Conservation (phyloP, 768 basidiomycete species). For the Termitomyces sp. region DNA sequence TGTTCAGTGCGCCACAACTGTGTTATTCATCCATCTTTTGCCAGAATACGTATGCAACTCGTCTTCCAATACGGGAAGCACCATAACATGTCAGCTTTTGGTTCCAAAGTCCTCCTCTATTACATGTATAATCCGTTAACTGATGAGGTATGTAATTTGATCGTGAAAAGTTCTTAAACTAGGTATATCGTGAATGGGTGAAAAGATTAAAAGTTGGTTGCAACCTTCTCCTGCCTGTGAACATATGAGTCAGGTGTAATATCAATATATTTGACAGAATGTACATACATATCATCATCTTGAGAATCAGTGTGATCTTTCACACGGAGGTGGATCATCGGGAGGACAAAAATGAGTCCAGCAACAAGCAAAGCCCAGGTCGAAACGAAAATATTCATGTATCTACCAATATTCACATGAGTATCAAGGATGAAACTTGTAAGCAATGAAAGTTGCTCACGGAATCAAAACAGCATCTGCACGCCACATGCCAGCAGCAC, state of each 20-base stretch:
- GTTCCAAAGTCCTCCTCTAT: neutral
- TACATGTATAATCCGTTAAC: neutral
- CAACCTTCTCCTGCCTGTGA: slow-evolving; percentile 1
- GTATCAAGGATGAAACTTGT: neutral
- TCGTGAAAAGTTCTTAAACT: neutral
- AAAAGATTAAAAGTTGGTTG: too few relatives aligned
- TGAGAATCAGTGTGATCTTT: slow-evolving; percentile 48
- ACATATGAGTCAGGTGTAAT: neutral
- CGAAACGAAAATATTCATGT: slow-evolving; percentile 68
- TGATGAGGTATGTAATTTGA: neutral
- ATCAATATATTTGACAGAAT: slow-evolving; percentile 9
- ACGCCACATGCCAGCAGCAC: slow-evolving; percentile 69
- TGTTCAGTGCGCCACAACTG: too few relatives aligned
- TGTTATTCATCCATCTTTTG: too few relatives aligned
- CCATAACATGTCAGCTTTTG: too few relatives aligned
- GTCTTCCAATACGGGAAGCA: too few relatives aligned
- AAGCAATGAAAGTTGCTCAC: slow-evolving; percentile 33
- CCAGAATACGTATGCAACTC: too few relatives aligned
- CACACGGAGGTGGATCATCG: slow-evolving; percentile 70
- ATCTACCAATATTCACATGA: slow-evolving; percentile 24
- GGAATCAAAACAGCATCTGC: slow-evolving; percentile 57
- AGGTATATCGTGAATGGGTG: neutral
- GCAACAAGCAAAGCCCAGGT: slow-evolving; percentile 66
- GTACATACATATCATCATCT: slow-evolving; percentile 47
- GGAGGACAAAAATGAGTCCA: slow-evolving; percentile 59